Percentiles rank a stretch among this genome's conserved stretches.
phyloP scores from a whole-genome alignment of 768 basidiomycete genomes.

The Lentinula guzmanii region DNA sequence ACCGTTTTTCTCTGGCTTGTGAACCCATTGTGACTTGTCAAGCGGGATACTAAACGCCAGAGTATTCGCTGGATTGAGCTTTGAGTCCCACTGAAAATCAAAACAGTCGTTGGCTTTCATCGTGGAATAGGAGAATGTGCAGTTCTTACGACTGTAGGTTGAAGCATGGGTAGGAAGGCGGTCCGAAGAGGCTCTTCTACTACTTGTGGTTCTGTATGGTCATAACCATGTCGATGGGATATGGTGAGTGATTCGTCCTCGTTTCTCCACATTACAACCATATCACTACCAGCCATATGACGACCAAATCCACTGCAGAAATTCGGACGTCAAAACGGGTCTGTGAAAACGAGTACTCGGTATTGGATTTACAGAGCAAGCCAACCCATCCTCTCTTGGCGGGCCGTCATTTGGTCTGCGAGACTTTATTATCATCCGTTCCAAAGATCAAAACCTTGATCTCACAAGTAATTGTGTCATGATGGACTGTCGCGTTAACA shows the following conservation, averaged over 20 bases:
- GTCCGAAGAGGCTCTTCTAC: constrained; percentile 37
- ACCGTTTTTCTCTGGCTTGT: constrained; percentile 19
- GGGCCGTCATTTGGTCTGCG: constrained; percentile 39
- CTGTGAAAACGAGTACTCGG: neutral
- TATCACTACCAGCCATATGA: constrained; percentile 42
- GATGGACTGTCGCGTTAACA: constrained; percentile 39
- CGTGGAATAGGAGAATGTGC: neutral
- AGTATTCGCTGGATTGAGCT: constrained; percentile 21
- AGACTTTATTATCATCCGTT: neutral
- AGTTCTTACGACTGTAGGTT: constrained; percentile 24
- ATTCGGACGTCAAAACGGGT: constrained; percentile 1
- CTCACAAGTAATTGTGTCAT: constrained; percentile 40
- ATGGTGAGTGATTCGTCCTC: constrained; percentile 48
- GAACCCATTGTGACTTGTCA: constrained; percentile 25
- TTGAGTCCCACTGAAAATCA: constrained; percentile 15
- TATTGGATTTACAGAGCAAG: constrained; percentile 37
- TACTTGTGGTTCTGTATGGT: constrained; percentile 40
- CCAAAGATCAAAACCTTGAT: neutral
- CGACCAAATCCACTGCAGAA: constrained; percentile 41
- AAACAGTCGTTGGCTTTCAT: neutral
- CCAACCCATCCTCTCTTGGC: constrained; percentile 41
- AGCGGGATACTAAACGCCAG: constrained; percentile 36
- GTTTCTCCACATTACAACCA: constrained; percentile 51
- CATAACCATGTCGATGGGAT: constrained; percentile 49
- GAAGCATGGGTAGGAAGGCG: constrained; percentile 33